Conservation (phyloP, 2,329 filamentous ascomycete genomes). For the Ophiostoma sp. region DNA sequence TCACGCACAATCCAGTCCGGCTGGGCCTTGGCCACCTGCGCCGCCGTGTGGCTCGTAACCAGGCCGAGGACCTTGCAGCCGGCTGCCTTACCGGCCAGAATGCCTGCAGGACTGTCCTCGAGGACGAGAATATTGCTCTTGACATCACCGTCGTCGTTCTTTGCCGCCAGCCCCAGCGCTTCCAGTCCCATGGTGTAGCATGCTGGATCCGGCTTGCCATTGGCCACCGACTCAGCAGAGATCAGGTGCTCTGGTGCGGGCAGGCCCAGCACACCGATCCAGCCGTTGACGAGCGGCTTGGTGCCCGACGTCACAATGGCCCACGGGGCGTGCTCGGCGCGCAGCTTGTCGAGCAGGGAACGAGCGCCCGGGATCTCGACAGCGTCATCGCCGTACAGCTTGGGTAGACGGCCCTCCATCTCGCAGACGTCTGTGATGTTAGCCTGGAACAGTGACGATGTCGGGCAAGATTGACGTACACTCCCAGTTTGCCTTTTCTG, state of each 20-base stretch:
- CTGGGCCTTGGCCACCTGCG: slow-evolving; percentile 66
- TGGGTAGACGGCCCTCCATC: slow-evolving; percentile 72
- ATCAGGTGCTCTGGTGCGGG: slow-evolving; percentile 62
- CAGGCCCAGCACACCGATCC: slow-evolving; percentile 62
- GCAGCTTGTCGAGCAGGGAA: slow-evolving; percentile 59
- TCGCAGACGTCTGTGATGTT: slow-evolving; percentile 61
- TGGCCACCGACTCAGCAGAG: slow-evolving; percentile 67
- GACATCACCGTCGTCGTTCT: slow-evolving; percentile 18
- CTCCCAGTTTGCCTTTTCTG: slow-evolving; percentile 85
- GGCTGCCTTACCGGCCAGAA: slow-evolving; percentile 75
- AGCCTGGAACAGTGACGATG: not conserved
- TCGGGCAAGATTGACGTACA: slow-evolving; percentile 53
- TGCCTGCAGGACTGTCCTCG: slow-evolving; percentile 84
- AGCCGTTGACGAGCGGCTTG: slow-evolving; percentile 60
- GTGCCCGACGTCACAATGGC: slow-evolving; percentile 80
- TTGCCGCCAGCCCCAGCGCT: slow-evolving; percentile 50
- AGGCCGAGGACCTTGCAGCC: slow-evolving; percentile 82
- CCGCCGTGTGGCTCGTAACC: slow-evolving; percentile 72
- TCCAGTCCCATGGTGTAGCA: slow-evolving; percentile 66
- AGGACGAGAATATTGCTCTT: slow-evolving; percentile 60
- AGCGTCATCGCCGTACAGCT: slow-evolving; percentile 69
- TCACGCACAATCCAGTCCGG: slow-evolving; percentile 85
- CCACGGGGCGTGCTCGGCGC: slow-evolving; percentile 62
- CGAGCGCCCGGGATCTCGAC: slow-evolving; percentile 81
- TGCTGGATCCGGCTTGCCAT: slow-evolving; percentile 71